Conservation (phyloP, 306 rosid genomes). For the Cucurbita pepo region DNA sequence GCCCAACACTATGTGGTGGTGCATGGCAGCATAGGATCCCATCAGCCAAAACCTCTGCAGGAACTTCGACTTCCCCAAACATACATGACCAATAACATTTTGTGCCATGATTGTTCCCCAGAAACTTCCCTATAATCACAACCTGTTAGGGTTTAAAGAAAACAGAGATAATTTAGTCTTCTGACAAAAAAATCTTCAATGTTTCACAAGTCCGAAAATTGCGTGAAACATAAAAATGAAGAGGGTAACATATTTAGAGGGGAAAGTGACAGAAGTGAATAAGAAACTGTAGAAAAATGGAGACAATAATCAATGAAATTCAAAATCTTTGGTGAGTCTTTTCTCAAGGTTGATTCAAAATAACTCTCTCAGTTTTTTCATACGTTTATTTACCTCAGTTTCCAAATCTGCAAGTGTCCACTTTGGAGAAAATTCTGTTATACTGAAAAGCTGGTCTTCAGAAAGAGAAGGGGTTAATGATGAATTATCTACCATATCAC, state of each 20-base stretch:
- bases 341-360: background rate
- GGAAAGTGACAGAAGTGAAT: background rate
- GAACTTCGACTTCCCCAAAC: constrained; percentile 93
- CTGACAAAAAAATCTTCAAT: background rate
- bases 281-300: background rate
- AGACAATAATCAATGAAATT: background rate
- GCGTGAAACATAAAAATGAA: background rate
- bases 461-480: constrained; percentile 85
- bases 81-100: constrained; percentile 65
- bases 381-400: constrained; percentile 34
- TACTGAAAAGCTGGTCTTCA: constrained; percentile 71
- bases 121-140: constrained; percentile 51
- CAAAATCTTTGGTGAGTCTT: background rate
- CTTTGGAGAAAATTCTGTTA: constrained; percentile 64
- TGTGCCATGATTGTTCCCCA: constrained; percentile 28
- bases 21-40: constrained; percentile 71
- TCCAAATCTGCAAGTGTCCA: constrained; percentile 53
- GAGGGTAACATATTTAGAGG: background rate
- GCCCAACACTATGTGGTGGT: constrained; percentile 52
- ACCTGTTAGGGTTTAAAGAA: constrained; percentile 35
- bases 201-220: background rate
- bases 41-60: constrained; percentile 55
- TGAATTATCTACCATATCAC: constrained; percentile 44
- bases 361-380: background rate
- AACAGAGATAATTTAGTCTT: constrained; percentile 3